phyloP scores from a whole-genome alignment of 208 protist genomes.

The Porcisia hertigi region DNA sequence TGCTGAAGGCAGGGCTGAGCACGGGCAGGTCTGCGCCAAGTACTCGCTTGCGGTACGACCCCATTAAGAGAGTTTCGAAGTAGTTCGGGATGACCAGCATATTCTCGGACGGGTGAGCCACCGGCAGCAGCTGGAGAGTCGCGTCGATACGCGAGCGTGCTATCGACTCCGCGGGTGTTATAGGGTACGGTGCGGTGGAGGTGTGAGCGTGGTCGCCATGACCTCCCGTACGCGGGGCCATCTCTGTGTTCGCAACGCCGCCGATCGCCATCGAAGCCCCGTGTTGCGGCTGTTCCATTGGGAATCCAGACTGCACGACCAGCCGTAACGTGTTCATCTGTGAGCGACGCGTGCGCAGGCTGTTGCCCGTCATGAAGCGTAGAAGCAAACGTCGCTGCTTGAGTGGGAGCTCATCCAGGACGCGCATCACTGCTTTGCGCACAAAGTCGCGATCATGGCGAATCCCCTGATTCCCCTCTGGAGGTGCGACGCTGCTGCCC shows the following conservation, averaged over 20 bases:
- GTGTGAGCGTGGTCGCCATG: not conserved
- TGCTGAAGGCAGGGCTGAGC: not conserved
- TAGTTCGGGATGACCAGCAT: conserved; percentile 51
- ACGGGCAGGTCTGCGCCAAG: conserved; percentile 7
- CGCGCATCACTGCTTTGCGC: conserved; percentile 22
- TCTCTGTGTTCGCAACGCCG: not conserved
- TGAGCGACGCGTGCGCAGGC: conserved; percentile 10
- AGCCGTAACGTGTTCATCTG: conserved; percentile 7
- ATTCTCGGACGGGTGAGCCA: conserved; percentile 21
- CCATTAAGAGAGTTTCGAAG: conserved; percentile 41
- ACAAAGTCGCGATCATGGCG: conserved; percentile 23
- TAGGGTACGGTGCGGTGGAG: not conserved
- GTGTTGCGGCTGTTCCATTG: not conserved
- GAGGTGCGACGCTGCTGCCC: not conserved
- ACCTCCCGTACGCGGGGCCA: not conserved
- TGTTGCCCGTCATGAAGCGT: conserved; percentile 53
- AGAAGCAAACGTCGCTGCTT: conserved; percentile 43
- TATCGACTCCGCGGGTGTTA: not conserved
- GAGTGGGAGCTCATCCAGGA: conserved; percentile 48
- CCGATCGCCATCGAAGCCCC: not conserved
- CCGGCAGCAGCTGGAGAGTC: conserved; percentile 34
- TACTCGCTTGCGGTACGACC: conserved; percentile 15
- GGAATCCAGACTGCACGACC: conserved; percentile 17
- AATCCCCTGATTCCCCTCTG: not conserved
- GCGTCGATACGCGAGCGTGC: conserved; percentile 24